Base-by-base conservation (phyloP, 164 flowering plant genomes). In the Vitis vinifera region DNA sequence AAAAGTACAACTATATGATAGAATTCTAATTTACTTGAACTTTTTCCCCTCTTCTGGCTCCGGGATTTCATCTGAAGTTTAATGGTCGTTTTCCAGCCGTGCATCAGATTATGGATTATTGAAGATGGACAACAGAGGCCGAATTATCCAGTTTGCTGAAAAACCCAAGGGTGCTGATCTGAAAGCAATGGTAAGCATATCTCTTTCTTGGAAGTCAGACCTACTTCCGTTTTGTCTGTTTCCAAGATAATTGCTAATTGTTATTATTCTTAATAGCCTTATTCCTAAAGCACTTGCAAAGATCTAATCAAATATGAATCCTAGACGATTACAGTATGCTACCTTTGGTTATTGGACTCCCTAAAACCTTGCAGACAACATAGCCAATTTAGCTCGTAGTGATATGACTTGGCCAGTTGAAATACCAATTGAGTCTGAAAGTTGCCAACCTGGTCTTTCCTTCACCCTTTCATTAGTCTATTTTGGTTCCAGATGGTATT, bases 51-150 rank as follows among this genome's bases (percentile, higher is more conserved):
- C 27, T 48, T 60, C 10, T n/a, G 17, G 12, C 23, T 62, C 12
- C 14, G 61, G 17, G 52, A 13, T 55, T 11, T 51, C 48, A 63
- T 71, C 56, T 71, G 0, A 57, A 61, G 13, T 68, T 68, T 37
- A 27, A n/a, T 70, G 60, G 29, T n/a, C 44, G 30, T 11, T 69
- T 73, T 72, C 12, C 90, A 94, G 98, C 74, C 96, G 94, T 56
- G 93, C 94, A 44, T 89, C 96, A 11, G 97, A 93, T 67, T 92
- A 69, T 82, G 99, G 99, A 61, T 70, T 92, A 75, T 82, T 95
- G 89, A 92, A 91, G 79, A 85, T 90, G 49, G 91, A 92, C 66
- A 73, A 80, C 61, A 77, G 78, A 61, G 99, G 98, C 31, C 81
- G 78, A n/a, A 68, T 95, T 17, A 56, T 63, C 53, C 84, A 88